Evolutionary conservation across 331 rosid species (phyloP).

Genomic region (Acacia pycnantha): DNA sequence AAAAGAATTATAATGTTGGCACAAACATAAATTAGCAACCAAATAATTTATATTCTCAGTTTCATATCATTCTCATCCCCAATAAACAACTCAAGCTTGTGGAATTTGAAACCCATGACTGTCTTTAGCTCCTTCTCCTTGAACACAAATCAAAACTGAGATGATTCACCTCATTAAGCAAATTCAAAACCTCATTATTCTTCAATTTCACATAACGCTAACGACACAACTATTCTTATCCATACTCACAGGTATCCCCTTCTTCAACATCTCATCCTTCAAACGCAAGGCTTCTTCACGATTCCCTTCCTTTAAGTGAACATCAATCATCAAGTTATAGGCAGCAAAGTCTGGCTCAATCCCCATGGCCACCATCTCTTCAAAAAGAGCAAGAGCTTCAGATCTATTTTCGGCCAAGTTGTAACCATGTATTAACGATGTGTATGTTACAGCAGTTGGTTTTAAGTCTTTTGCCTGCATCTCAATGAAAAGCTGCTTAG

Average conservation of each 20-base stretch:
- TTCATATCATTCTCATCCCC: conserved; percentile 5
- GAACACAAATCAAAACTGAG: conserved; percentile 30
- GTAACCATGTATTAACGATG: conserved; percentile 47
- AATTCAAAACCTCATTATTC: conserved; percentile 21
- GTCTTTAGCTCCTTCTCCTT: conserved; percentile 24
- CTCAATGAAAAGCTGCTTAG: conserved; percentile 50
- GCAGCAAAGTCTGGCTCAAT: conserved; percentile 40
- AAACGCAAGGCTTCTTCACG: conserved; percentile 36
- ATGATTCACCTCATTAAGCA: conserved; percentile 37
- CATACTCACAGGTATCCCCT: conserved; percentile 30
- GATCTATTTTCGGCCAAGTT: conserved; percentile 33
- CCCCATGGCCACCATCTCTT: conserved; percentile 51
- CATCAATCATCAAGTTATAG: conserved; percentile 39
- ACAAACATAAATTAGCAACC: background rate
- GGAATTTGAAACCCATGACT: conserved; percentile 26
- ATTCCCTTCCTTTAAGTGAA: conserved; percentile 45
- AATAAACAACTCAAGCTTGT: conserved; percentile 16
- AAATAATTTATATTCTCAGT: conserved; percentile 13
- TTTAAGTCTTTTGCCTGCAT: conserved; percentile 39
- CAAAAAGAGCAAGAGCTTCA: conserved; percentile 45
- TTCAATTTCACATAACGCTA: conserved; percentile 27
- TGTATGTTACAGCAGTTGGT: conserved; percentile 38
- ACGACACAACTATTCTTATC: conserved; percentile 27
- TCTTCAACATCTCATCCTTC: conserved; percentile 39
- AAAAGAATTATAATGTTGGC: background rate